Base-by-base conservation (phyloP, 768 basidiomycete species). In the Boletellus sp. region DNA sequence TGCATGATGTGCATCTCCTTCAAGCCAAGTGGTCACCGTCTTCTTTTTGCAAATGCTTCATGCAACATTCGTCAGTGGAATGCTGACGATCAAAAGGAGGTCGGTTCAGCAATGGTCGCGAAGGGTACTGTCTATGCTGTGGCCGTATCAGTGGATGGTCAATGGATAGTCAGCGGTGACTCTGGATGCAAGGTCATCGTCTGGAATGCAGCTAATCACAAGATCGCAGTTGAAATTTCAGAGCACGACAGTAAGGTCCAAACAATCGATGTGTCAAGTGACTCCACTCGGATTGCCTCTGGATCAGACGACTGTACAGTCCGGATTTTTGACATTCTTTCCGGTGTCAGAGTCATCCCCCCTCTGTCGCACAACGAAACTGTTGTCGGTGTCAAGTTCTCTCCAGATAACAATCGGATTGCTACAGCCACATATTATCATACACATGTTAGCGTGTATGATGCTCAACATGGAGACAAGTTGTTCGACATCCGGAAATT, bases 161-260 rank as follows among this genome's bases (percentile, higher is more conserved):
- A 11, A 20, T 48, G 48, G 48, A 42, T 48, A 28, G 48, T 48
- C 11, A 36, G 31, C 19, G 48, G 41, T 12, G 34, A 26, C 17
- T 7, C 5, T 2, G 24, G 9, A 16, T 15, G 22, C 24, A 26
- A 48, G 38, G 34, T 42, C 19, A 20, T 43, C 19, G 41, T 43
- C 24, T 49, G 41, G 47, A 26, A 26, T 9, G 33, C 47, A 15
- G 19, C 6, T 2, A 42, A 33, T 1, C 13, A 23, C 40, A 9
- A 26, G 26, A 36, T 28, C 9, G 34, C 10, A 26, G 28, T 28
- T 5, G 24, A 49, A n/a, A 13, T 49, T 12, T 11, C 26, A 7
- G 48, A 37, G 8, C 41, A 42, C 13, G 28, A 32, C 1, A 3
- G 16, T 31, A 4, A n/a, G 1, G 34, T 49, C 19, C 37, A 42